Base-by-base conservation (phyloP, 805 yeast species). In the Saccharomycopsis sp. region DNA sequence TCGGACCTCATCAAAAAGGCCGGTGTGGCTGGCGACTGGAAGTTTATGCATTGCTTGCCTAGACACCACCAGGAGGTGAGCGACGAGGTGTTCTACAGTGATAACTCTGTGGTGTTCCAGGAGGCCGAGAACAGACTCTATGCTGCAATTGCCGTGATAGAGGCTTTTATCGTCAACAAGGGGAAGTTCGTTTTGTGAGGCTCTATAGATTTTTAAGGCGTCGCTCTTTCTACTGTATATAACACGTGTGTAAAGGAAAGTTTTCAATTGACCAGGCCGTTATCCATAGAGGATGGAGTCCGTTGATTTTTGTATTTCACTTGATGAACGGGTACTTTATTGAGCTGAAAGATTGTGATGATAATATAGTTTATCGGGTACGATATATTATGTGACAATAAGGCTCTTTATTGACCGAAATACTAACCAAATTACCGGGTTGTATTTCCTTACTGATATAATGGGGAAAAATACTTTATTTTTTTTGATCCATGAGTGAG, bases 41-140 rank as follows among this genome's bases (percentile, higher is more conserved):
- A 83, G 70, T 94, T 94, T 73, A 91, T 94, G 98, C 99, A 94
- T 71, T 94, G 99, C 72, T 78, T 94, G 64, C 99, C 99, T 29
- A 29, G 99, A 73, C 97, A 94, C 66, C 80, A 82, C 24, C 97
- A 91, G 71, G 99, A 94, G 73, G 99, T 94, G 41, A 80, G 83
- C 44, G 99, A 94, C 70, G 96, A 87, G 51, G 94, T 94, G 1
- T 94, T 94, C 69, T 92, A 92, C 74, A 76, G 91, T 56, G 83
- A 83, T 37, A 79, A 82, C 64, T 89, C 97, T 1, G 73, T 94
- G 57, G 99, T 94, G 2, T 94, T 94, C 72, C 86, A 84, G 65
- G 97, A 94, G 75, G 99, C 97, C 52, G 99, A 94, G 75, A 94
- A 94, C 74, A 81, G 99, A 71, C 74, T 94, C 23, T 94, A 94